Conservation (phyloP, 176 grass and related monocot genomes). For the Carex kokanica region DNA sequence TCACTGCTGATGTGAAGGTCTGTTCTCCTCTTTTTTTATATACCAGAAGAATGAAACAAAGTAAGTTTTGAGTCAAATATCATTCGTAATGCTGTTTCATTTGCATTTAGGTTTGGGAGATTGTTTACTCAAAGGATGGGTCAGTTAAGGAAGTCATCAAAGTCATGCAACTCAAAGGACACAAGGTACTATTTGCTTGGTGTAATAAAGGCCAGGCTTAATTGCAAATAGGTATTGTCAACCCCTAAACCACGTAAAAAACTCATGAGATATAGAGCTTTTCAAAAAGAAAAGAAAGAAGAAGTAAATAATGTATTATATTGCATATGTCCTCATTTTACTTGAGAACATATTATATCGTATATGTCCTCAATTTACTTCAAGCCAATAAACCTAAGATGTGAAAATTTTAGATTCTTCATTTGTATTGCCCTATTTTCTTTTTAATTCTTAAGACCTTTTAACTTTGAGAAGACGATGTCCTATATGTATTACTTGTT, state of each 20-base stretch:
- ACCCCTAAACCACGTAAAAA: neutral
- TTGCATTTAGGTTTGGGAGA: conserved; percentile 78
- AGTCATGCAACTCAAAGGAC: conserved; percentile 96
- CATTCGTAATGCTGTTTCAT: conserved; percentile 25
- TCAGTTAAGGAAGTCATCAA: conserved; percentile 84
- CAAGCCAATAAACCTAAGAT: neutral
- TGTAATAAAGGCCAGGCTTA: neutral
- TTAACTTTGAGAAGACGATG: neutral
- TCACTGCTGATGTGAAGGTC: conserved; percentile 98
- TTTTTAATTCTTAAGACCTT: neutral
- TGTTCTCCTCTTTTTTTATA: conserved; percentile 21
- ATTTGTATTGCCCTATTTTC: neutral
- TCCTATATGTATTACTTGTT: neutral
- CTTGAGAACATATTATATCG: neutral
- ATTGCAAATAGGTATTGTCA: neutral
- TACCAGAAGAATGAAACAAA: neutral
- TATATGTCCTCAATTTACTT: neutral
- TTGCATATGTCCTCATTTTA: neutral
- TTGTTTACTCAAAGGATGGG: conserved; percentile 88
- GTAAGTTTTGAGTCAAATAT: neutral
- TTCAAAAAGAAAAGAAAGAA: too few species aligned
- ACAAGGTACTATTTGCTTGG: conserved; percentile 52
- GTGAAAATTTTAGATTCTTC: neutral
- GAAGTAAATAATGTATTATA: neutral
- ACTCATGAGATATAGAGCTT: neutral